A percentile compares a stretch with the other conserved stretches of the same genome.
phyloP scores from a whole-genome alignment of 73 alveolate species.

The Durusdinium trenchii region DNA sequence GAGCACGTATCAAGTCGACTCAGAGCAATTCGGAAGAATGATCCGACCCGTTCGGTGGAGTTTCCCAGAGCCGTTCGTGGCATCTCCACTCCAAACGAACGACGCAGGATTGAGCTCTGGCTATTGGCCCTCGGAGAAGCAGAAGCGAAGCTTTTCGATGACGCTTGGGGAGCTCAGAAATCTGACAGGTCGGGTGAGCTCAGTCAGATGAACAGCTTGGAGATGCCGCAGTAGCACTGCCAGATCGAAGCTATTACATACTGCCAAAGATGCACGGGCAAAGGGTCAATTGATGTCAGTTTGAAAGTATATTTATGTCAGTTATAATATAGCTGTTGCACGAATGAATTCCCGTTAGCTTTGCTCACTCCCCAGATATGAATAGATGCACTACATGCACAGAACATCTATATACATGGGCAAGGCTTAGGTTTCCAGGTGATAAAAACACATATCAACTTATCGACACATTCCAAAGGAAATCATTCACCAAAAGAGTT shows the following conservation, averaged over 20 bases:
- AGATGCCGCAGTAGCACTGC: not conserved
- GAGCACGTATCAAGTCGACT: too few relatives aligned
- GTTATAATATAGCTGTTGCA: not conserved
- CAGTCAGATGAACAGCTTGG: not conserved
- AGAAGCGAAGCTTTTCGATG: slow-evolving; percentile 82
- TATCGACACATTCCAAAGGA: too few relatives aligned
- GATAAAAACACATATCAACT: too few relatives aligned
- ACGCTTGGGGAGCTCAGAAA: slow-evolving; percentile 14
- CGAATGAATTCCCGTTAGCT: not conserved
- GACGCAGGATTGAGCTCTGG: slow-evolving; percentile 85
- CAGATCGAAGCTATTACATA: not conserved
- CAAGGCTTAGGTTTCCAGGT: too few relatives aligned
- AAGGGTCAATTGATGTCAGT: not conserved
- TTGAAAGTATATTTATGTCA: not conserved
- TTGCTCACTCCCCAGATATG: too few relatives aligned
- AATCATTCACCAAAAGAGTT: too few relatives aligned
- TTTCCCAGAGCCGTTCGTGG: not conserved
- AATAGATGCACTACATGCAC: too few relatives aligned
- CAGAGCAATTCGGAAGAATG: too few relatives aligned
- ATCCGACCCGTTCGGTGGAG: too few relatives aligned
- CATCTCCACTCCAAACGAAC: not conserved
- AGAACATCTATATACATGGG: too few relatives aligned
- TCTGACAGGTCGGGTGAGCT: not conserved
- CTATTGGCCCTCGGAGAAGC: slow-evolving; percentile 68
- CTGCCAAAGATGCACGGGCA: not conserved